Conservation (phyloP, 1,284 basidiomycete genomes). For the Sporisorium reilianum region DNA sequence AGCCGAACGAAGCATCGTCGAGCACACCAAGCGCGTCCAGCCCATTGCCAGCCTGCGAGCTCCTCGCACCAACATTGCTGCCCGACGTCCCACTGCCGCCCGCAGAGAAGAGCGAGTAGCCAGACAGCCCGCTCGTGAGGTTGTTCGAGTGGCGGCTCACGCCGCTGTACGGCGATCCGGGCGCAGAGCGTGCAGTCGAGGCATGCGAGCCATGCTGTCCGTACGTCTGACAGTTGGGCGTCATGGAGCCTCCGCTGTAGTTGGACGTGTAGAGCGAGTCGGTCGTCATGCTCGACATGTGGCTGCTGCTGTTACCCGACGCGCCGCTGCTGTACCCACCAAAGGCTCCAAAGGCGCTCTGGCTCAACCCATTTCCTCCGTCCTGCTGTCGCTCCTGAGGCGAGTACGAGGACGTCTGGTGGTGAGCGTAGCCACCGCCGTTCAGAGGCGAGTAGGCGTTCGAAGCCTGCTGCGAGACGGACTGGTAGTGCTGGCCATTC, state of each 20-base stretch:
- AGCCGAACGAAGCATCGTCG: conserved; percentile 27
- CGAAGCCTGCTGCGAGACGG: conserved; percentile 32
- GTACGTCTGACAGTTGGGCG: conserved; percentile 37
- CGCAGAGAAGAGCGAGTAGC: conserved; percentile 49
- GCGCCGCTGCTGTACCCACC: conserved; percentile 33
- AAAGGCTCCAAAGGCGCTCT: conserved; percentile 38
- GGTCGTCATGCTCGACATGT: conserved; percentile 27
- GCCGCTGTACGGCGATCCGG: conserved; percentile 51
- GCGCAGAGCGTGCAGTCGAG: conserved; percentile 39
- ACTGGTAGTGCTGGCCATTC: conserved; percentile 30
- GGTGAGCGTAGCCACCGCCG: conserved; percentile 27
- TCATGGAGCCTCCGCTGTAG: conserved; percentile 41
- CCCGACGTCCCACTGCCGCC: conserved; percentile 19
- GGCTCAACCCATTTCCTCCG: conserved; percentile 16
- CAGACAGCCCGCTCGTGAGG: conserved; percentile 23
- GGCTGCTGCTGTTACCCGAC: conserved; percentile 15
- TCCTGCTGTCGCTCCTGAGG: conserved; percentile 49
- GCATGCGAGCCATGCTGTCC: conserved; percentile 29
- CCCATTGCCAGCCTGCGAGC: conserved; percentile 28
- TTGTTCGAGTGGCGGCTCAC: conserved; percentile 37
- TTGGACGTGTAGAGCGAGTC: conserved; percentile 38
- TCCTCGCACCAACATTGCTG: conserved; percentile 12
- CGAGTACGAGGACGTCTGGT: conserved; percentile 28
- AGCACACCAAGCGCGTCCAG: conserved; percentile 41
- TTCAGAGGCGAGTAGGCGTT: conserved; percentile 31